Percentiles rank a stretch among this genome's conserved stretches.
These are phyloP conservation scores for Emericellopsis terricola DNA, from an alignment of 495 filamentous ascomycete genomes.

Conservation along the genomic window DNA sequence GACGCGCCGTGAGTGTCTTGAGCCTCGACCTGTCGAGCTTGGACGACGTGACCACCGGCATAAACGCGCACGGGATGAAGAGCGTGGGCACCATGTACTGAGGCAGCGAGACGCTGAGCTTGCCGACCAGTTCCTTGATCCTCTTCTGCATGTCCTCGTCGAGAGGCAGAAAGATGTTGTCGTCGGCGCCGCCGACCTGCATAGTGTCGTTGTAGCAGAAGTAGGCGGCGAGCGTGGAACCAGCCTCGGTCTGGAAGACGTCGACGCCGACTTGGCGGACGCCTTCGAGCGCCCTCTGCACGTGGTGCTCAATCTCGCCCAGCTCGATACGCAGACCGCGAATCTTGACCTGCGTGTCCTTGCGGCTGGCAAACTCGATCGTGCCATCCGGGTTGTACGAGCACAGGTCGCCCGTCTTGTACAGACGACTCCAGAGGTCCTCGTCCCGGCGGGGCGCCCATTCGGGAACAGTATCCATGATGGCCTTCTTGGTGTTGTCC, in stretches of 20 bases:
- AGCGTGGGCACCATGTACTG: conserved; percentile 35
- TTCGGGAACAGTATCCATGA: background rate
- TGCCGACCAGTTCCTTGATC: conserved; percentile 69
- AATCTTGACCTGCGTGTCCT: too few relatives aligned
- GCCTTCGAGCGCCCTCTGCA: background rate
- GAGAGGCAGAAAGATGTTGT: background rate
- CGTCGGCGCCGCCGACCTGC: conserved; percentile 2
- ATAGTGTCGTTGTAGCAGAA: background rate
- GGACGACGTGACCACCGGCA: conserved; percentile 1
- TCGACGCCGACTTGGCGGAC: conserved; percentile 5
- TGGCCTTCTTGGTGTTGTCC: conserved; percentile 2
- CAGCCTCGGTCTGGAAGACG: conserved; percentile 7
- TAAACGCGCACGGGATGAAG: conserved; percentile 17
- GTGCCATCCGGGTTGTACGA: conserved; percentile 16
- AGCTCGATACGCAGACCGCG: too few relatives aligned
- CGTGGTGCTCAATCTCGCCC: too few relatives aligned
- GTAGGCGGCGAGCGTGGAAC: conserved; percentile 14
- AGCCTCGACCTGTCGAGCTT: conserved; percentile 1
- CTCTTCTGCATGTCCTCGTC: conserved; percentile 8
- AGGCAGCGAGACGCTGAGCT: conserved; percentile 81
- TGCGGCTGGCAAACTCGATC: conserved; percentile 7
- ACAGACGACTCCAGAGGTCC: conserved; percentile 7
- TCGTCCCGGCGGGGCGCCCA: background rate
- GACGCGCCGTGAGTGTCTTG: background rate
- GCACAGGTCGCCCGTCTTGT: conserved; percentile 29